These are phyloP conservation scores for Fusarium begoniae DNA, from an alignment of 2,329 filamentous ascomycete species.

Conservation along the genomic window DNA sequence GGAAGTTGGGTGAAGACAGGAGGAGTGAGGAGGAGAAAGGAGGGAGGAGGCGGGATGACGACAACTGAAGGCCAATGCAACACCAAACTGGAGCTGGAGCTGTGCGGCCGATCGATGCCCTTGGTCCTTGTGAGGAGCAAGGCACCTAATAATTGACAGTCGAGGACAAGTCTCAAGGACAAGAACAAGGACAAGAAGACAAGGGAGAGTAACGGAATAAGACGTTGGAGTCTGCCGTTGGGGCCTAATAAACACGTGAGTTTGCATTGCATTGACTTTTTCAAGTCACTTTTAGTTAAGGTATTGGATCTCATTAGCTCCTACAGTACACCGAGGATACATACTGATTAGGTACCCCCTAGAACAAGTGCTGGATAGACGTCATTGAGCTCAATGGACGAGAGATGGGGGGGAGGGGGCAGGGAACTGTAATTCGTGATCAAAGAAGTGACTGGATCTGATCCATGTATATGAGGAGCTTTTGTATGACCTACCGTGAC, in stretches of 20 bases:
- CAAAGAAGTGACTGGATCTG: not conserved
- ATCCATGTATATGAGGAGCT: not conserved
- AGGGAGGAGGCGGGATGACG: constrained; percentile 23
- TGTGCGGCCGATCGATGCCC: not conserved
- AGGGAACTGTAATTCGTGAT: not conserved
- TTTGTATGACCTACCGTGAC: not conserved
- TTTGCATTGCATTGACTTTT: constrained; percentile 13
- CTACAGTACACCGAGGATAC: not conserved
- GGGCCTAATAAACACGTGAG: constrained; percentile 27
- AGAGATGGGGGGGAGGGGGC: not conserved
- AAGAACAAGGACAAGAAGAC: not conserved
- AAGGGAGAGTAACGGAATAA: constrained; percentile 9
- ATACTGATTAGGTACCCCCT: not conserved
- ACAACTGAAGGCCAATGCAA: constrained; percentile 19
- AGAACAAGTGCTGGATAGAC: not conserved
- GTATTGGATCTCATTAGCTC: not conserved
- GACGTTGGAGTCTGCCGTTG: constrained; percentile 17
- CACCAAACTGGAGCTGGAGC: constrained; percentile 2
- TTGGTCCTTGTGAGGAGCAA: not conserved
- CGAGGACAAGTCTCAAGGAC: not conserved
- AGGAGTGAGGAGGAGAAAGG: not conserved
- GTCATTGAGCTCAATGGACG: constrained; percentile 13
- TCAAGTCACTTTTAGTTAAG: not conserved
- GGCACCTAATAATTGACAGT: not conserved
- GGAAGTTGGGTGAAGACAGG: not conserved